A percentile compares a stretch with the other conserved stretches of the same genome.
phyloP scores from a whole-genome alignment of 1,139 yeast genomes.

The Debaryomycetaceae sp. region DNA sequence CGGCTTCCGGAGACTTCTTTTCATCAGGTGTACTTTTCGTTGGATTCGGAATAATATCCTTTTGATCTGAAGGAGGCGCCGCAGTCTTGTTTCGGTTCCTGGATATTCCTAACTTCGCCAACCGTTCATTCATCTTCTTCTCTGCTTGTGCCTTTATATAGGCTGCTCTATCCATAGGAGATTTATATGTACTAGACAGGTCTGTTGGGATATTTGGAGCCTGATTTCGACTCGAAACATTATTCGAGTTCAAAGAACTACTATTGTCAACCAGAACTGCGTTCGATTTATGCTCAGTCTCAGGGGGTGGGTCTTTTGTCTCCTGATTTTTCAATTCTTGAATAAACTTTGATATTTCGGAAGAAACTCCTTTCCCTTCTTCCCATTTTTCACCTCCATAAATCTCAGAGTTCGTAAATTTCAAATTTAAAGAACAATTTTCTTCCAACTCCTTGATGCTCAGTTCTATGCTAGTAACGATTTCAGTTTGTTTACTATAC shows the following conservation, averaged over 20 bases:
- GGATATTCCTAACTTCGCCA: slow-evolving; percentile 79
- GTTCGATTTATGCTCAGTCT: neutral
- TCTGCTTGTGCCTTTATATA: slow-evolving; percentile 89
- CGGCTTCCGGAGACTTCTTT: neutral
- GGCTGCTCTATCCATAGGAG: slow-evolving; percentile 71
- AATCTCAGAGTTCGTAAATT: slow-evolving; percentile 42
- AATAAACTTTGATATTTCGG: slow-evolving; percentile 62
- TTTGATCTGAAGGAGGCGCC: neutral
- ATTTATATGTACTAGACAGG: slow-evolving; percentile 18
- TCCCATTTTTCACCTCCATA: slow-evolving; percentile 77
- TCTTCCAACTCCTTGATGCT: slow-evolving; percentile 71
- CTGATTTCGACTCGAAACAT: neutral
- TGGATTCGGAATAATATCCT: neutral
- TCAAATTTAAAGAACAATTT: slow-evolving; percentile 50
- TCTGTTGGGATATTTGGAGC: slow-evolving; percentile 4
- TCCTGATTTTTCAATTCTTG: slow-evolving; percentile 39
- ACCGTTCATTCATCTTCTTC: slow-evolving; percentile 81
- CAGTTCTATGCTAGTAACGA: slow-evolving; percentile 67
- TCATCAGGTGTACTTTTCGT: neutral
- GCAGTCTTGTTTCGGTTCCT: slow-evolving; percentile 25
- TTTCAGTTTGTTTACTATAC: slow-evolving; percentile 49
- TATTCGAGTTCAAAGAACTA: neutral
- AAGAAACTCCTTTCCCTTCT: slow-evolving; percentile 72
- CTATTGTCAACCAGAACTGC: neutral
- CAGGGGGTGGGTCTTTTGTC: neutral